These are phyloP conservation scores for Gentiana dahurica DNA, from an alignment of 257 asterid species.

Conservation along the genomic window DNA sequence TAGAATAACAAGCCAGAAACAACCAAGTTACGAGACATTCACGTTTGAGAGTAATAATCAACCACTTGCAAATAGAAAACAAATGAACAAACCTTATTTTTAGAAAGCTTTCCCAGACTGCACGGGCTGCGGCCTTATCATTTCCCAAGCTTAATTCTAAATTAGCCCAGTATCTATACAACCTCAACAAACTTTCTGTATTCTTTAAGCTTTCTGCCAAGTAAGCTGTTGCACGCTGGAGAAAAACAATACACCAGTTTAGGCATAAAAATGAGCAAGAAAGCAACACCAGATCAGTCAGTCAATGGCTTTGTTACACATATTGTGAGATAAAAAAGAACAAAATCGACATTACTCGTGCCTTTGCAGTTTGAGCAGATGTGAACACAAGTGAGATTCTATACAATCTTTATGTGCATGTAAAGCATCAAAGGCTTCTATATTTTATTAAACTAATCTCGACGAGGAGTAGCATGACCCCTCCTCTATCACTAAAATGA, in stretches of 20 bases:
- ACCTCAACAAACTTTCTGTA: slow-evolving; percentile 45
- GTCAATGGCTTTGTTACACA: too few species aligned
- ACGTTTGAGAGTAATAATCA: slow-evolving; percentile 9
- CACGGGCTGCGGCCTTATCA: slow-evolving; percentile 76
- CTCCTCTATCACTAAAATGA: too few species aligned
- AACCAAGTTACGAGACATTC: slow-evolving; percentile 2
- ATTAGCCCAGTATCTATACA: slow-evolving; percentile 80
- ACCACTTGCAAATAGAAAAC: neutral
- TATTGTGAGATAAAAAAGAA: too few species aligned
- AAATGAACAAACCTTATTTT: slow-evolving; percentile 42
- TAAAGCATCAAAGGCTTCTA: too few species aligned
- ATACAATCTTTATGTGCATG: too few species aligned
- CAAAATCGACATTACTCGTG: too few species aligned
- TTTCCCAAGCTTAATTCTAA: slow-evolving; percentile 67
- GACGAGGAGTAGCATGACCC: too few species aligned
- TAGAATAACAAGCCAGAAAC: slow-evolving; percentile 11
- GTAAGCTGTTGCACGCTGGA: slow-evolving; percentile 86
- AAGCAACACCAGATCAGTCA: neutral
- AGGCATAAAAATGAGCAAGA: neutral
- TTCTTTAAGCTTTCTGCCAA: slow-evolving; percentile 59
- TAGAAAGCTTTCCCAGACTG: slow-evolving; percentile 94
- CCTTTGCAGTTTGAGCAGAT: too few species aligned
- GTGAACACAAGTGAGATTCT: too few species aligned
- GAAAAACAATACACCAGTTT: slow-evolving; percentile 8
- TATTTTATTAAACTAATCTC: too few species aligned